Evolutionary conservation across 73 alveolate genomes (phyloP).

Genomic region (Tetrahymena borealis): DNA sequence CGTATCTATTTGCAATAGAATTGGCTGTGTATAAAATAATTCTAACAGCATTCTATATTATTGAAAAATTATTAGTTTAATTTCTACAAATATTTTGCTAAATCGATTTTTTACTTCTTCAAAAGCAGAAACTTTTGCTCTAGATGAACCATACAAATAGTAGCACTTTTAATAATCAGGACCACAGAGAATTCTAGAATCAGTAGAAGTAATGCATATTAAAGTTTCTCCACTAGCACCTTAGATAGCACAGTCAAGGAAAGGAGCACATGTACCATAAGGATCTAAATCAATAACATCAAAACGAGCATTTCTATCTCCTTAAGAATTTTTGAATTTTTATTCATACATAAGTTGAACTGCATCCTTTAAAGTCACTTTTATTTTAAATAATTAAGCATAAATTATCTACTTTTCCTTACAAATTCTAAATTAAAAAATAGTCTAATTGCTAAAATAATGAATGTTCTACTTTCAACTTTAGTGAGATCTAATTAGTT

Average conservation of each 20-base stretch:
- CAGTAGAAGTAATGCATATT: constrained; percentile 89
- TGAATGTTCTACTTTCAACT: background rate
- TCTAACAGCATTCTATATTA: constrained; percentile 57
- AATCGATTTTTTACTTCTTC: constrained; percentile 50
- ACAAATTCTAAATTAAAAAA: background rate
- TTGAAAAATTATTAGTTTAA: constrained; percentile 3
- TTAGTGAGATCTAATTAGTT: constrained; percentile 34
- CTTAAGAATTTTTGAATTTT: constrained; percentile 63
- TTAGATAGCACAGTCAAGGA: constrained; percentile 79
- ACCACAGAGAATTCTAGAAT: constrained; percentile 90
- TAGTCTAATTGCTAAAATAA: background rate
- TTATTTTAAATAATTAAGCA: background rate
- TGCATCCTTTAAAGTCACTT: constrained; percentile 5
- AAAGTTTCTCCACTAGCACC: constrained; percentile 74
- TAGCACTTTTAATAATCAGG: constrained; percentile 80
- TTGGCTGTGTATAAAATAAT: constrained; percentile 73
- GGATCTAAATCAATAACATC: constrained; percentile 95
- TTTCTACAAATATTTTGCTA: background rate
- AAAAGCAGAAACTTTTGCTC: constrained; percentile 66
- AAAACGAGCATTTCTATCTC: constrained; percentile 56
- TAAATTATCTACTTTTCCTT: background rate
- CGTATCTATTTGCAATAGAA: constrained; percentile 71
- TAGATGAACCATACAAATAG: constrained; percentile 86
- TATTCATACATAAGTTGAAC: constrained; percentile 78
- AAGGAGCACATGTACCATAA: constrained; percentile 92